Conservation (phyloP, 2,329 filamentous ascomycete genomes). For the Claviceps fusiformis region DNA sequence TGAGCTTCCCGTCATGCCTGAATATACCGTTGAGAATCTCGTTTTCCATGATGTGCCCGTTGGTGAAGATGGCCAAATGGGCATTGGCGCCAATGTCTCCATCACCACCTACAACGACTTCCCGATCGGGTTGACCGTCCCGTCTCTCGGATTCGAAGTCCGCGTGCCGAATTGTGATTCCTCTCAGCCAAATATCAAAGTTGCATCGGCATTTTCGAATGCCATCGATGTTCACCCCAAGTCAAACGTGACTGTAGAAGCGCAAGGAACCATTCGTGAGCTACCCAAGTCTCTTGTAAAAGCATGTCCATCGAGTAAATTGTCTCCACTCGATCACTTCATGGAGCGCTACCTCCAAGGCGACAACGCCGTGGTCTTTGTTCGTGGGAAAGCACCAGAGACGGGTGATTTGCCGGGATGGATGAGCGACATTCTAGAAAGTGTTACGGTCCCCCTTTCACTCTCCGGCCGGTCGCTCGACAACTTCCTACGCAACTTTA, state of each 20-base stretch:
- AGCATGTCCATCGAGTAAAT: conserved; percentile 60
- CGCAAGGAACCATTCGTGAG: conserved; percentile 56
- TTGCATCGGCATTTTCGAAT: conserved; percentile 63
- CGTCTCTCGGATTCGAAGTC: conserved; percentile 71
- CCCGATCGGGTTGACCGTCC: conserved; percentile 62
- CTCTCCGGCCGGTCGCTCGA: conserved; percentile 74
- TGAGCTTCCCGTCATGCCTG: conserved; percentile 63
- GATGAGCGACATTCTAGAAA: conserved; percentile 68
- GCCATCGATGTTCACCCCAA: conserved; percentile 54
- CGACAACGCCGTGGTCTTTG: conserved; percentile 63
- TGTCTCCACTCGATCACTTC: conserved; percentile 74
- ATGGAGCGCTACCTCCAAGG: conserved; percentile 73
- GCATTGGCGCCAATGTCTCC: conserved; percentile 69
- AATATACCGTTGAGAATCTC: conserved; percentile 70
- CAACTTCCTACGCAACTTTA: conserved; percentile 75
- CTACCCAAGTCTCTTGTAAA: conserved; percentile 61
- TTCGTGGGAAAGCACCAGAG: conserved; percentile 62
- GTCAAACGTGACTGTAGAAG: conserved; percentile 52
- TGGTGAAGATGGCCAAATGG: conserved; percentile 36
- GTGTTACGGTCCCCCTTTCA: conserved; percentile 70
- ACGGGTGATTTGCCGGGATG: conserved; percentile 61
- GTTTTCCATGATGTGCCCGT: conserved; percentile 60
- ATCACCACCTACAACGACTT: conserved; percentile 62
- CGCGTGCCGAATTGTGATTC: conserved; percentile 69
- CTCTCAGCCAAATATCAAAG: conserved; percentile 58